Conservation (phyloP, 257 asterid genomes). For the Forsythia viridissima region DNA sequence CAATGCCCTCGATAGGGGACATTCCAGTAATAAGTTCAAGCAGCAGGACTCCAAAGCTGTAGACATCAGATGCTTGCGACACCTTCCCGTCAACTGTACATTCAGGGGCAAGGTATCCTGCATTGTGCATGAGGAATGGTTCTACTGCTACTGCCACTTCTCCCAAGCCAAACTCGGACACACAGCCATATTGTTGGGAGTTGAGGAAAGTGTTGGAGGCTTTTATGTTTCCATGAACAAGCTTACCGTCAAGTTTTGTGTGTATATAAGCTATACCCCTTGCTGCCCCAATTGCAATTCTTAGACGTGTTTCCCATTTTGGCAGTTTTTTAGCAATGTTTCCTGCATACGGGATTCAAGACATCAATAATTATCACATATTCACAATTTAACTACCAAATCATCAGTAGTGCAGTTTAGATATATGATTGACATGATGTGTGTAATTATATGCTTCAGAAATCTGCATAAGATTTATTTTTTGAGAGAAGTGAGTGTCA, state of each 20-base stretch:
- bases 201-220: background rate
- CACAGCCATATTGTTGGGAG: background rate
- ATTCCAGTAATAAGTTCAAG: constrained; percentile 8
- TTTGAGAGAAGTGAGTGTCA: too few relatives aligned
- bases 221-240: background rate
- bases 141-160: background rate
- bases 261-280: background rate
- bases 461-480: too few relatives aligned
- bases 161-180: constrained; percentile 10
- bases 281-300: background rate
- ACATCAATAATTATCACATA: background rate
- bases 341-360: background rate
- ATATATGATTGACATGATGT: too few relatives aligned
- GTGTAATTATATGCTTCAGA: too few relatives aligned
- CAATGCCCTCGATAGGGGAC: background rate
- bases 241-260: background rate
- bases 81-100: background rate
- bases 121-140: background rate
- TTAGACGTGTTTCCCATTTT: background rate
- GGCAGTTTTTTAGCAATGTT: background rate
- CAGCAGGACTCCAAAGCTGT: constrained; percentile 16
- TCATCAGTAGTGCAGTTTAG: too few relatives aligned
- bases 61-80: background rate
- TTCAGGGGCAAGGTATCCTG: constrained; percentile 8
- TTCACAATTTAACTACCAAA: background rate